Percentiles rank a stretch among this genome's conserved stretches.
Conservation (phyloP, 768 basidiomycete species). For the Dioszegia aurantiaca region DNA sequence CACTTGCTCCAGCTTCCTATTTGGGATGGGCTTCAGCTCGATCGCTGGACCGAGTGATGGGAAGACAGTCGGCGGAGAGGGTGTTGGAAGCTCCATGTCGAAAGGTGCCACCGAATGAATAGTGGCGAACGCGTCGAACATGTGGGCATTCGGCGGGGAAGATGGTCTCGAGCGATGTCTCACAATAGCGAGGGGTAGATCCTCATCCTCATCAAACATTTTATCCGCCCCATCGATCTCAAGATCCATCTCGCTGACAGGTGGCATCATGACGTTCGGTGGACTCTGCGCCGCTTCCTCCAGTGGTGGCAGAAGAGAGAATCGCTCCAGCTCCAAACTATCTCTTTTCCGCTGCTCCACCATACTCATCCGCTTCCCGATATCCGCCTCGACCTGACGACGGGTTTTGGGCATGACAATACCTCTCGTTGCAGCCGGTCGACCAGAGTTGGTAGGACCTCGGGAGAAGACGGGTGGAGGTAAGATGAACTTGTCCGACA, state of each 20-base stretch:
- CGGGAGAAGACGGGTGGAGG: constrained; percentile 34
- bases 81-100: not conserved
- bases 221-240: not conserved
- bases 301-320: constrained; percentile 17
- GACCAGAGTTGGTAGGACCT: constrained; percentile 1
- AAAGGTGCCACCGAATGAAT: constrained; percentile 5
- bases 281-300: constrained; percentile 12
- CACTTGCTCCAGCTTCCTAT: not conserved
- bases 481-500: constrained; percentile 32
- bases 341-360: constrained; percentile 15
- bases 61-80: not conserved
- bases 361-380: constrained; percentile 25
- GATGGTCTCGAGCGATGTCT: not conserved
- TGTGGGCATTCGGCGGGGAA: not conserved
- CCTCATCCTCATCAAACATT: constrained; percentile 4
- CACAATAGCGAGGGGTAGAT: constrained; percentile 1
- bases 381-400: constrained; percentile 27
- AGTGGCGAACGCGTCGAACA: not conserved
- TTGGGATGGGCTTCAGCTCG: constrained; percentile 1
- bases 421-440: constrained; percentile 11
- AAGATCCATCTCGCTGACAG: not conserved
- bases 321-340: constrained; percentile 8
- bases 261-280: constrained; percentile 13
- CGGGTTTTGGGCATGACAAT: constrained; percentile 39
- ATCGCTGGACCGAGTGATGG: constrained; percentile 4